Evolutionary conservation across 768 basidiomycete species (phyloP).

Genomic region (Auricularia cornea): DNA sequence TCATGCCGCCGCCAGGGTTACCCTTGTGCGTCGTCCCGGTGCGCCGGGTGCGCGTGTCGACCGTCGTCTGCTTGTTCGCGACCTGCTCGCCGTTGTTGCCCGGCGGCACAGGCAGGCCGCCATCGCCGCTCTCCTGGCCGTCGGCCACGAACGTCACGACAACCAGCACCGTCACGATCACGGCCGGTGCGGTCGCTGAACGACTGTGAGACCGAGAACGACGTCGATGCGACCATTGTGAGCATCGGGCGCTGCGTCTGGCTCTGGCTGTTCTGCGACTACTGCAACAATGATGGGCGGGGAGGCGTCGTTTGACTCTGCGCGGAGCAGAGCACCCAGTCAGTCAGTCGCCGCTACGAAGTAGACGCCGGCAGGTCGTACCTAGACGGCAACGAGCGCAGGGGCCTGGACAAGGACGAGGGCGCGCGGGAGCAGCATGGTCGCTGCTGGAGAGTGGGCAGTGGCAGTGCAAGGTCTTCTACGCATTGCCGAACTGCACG

Average conservation of each 20-base stretch:
- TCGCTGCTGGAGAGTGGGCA: too few relatives aligned
- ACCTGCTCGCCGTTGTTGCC: background rate
- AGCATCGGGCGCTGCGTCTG: background rate
- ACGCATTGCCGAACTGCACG: too few relatives aligned
- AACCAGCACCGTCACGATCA: background rate
- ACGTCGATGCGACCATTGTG: background rate
- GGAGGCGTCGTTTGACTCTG: too few relatives aligned
- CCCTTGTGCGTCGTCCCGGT: background rate
- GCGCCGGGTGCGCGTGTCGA: background rate
- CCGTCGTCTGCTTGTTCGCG: background rate
- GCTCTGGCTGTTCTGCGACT: background rate
- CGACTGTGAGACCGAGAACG: background rate
- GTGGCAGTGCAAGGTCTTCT: too few relatives aligned
- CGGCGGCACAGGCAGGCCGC: background rate
- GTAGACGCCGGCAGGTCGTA: too few relatives aligned
- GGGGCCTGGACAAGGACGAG: too few relatives aligned
- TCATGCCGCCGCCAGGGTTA: background rate
- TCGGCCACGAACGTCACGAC: background rate
- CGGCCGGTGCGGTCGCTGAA: background rate
- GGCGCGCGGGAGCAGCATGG: too few relatives aligned
- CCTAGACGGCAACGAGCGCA: too few relatives aligned
- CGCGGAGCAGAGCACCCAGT: too few relatives aligned
- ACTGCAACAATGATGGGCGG: background rate
- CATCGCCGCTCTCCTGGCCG: background rate
- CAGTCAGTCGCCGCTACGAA: too few relatives aligned